Evolutionary conservation across 1,284 basidiomycete species (phyloP).

Genomic region (Agroathelia rolfsii): DNA sequence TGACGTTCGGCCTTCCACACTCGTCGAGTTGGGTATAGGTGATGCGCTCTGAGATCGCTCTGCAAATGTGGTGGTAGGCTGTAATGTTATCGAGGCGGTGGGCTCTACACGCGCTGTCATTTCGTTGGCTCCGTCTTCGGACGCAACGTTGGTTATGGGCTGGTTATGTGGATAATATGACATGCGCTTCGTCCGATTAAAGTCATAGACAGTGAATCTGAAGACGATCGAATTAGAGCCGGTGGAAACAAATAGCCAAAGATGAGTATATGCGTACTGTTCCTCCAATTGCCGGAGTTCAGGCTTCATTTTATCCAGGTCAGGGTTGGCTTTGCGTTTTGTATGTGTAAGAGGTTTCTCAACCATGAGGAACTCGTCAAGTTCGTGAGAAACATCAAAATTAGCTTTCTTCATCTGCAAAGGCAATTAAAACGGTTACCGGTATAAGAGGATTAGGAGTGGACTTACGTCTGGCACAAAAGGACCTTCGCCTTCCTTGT

Average conservation of each 20-base stretch:
- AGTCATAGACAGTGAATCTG: conserved; percentile 76
- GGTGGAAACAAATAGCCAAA: background rate
- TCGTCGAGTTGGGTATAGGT: conserved; percentile 28
- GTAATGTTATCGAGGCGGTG: conserved; percentile 32
- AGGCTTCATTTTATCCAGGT: conserved; percentile 78
- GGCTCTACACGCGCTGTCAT: conserved; percentile 20
- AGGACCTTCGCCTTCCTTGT: conserved; percentile 72
- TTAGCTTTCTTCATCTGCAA: conserved; percentile 84
- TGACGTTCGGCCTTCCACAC: too few species aligned
- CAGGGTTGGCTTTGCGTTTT: conserved; percentile 79
- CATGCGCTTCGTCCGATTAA: conserved; percentile 47
- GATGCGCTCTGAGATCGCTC: conserved; percentile 51
- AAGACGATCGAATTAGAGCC: conserved; percentile 3
- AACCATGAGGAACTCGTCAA: conserved; percentile 92
- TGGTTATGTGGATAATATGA: conserved; percentile 78
- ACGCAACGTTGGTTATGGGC: conserved; percentile 40
- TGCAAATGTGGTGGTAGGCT: conserved; percentile 26
- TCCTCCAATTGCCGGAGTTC: conserved; percentile 91
- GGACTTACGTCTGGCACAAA: conserved; percentile 83
- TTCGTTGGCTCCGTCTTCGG: conserved; percentile 28
- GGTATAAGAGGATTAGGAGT: conserved; percentile 5
- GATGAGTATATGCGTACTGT: conserved; percentile 51
- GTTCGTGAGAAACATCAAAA: conserved; percentile 94
- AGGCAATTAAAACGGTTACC: conserved; percentile 11
- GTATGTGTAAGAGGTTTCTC: conserved; percentile 94